Base-by-base conservation (phyloP, 805 yeast genomes). In the Phaffomyces opuntiae region DNA sequence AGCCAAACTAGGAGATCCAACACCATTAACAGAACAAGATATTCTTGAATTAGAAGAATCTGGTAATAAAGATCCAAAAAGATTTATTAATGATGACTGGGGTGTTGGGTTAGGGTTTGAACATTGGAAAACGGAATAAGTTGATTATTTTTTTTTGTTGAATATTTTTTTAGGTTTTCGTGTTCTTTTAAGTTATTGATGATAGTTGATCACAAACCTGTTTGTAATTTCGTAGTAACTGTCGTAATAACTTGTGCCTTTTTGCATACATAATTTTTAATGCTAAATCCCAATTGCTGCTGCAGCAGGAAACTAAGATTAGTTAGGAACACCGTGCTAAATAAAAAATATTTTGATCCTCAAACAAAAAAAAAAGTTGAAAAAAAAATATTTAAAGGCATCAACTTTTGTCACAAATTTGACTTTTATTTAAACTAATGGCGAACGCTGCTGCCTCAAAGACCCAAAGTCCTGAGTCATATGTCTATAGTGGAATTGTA, bases 401-500 rank as follows among this genome's bases (percentile, higher is more conserved):
- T 29, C 24, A 6, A 21, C 24, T 21, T 29, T 29, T 29, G 31
- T 29, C 14, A 29, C 31, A 29, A 5, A 29, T 29, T 29, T 27
- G 29, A 8, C 4, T 9, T 27, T 27, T 29, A 29, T 12, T 29
- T 2, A 11, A 6, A 29, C 12, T 34, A 17, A 34, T 34, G 24
- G 49, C 49, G 51, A 43, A 44, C 5, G 36, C 45, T 7, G 49
- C 52, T 13, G 45, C 52, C 1, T 63, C 75, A 52, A 67, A 78
- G 59, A 75, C 78, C 0, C 79, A 80, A 60, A 77, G 81, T 16
- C 81, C 91, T 1, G 72, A 72, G 55, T 72, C 83, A n/a, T 78
- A 73, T 55, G 61, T 84, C 19, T 79, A 73, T 60, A 71, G 80
- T 1, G 69, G 75, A 27, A 55, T 82, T 14, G 68, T 80, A 14